Percentiles rank a stretch among this genome's conserved stretches.
Evolutionary conservation across 208 protist species (phyloP).

Genomic region (Leishmania lainsoni): DNA sequence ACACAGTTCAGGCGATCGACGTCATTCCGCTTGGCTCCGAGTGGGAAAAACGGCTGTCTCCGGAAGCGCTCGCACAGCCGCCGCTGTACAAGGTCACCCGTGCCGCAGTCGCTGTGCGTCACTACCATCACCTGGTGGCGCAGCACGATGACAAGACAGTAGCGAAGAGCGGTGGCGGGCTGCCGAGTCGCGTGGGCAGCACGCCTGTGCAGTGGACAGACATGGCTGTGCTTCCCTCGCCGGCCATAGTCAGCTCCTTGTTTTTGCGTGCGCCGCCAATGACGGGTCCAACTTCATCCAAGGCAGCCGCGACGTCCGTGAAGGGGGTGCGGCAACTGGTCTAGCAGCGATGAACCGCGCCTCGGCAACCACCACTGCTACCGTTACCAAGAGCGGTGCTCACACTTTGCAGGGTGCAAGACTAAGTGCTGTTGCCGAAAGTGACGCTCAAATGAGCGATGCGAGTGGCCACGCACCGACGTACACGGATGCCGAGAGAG

Average conservation of each 20-base stretch:
- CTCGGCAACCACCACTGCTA: background rate
- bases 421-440: background rate
- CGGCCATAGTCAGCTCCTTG: constrained; percentile 30
- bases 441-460: background rate
- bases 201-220: constrained; percentile 29
- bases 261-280: constrained; percentile 16
- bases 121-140: constrained; percentile 18
- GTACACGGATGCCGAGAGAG: background rate
- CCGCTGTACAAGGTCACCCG: constrained; percentile 31
- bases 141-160: background rate
- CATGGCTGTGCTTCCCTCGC: constrained; percentile 34
- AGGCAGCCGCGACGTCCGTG: background rate
- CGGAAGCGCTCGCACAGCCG: constrained; percentile 5
- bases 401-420: background rate
- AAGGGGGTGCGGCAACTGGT: background rate
- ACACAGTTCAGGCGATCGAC: constrained; percentile 65
- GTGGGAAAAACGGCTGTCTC: constrained; percentile 12
- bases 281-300: background rate
- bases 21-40: constrained; percentile 35
- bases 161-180: background rate
- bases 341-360: background rate
- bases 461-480: background rate
- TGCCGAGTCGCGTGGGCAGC: constrained; percentile 19
- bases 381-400: background rate
- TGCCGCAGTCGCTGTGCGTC: constrained; percentile 26